Evolutionary conservation across 257 asterid species (phyloP).

Genomic region (Lycium barbarum): DNA sequence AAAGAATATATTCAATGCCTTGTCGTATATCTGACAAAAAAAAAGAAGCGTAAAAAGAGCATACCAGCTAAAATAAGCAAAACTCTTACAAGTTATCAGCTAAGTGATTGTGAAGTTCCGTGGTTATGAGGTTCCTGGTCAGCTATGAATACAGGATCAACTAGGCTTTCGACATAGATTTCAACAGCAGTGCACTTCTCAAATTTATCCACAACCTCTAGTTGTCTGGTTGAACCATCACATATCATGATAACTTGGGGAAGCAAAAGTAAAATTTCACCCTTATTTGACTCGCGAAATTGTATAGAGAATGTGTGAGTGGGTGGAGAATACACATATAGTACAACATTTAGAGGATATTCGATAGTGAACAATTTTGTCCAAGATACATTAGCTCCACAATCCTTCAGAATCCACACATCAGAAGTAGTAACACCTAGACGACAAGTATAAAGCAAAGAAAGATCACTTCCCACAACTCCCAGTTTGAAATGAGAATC

Average conservation of each 20-base stretch:
- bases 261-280: background rate
- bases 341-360: background rate
- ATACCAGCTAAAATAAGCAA: background rate
- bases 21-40: too few species aligned
- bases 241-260: background rate
- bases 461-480: conserved; percentile 14
- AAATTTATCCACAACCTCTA: too few species aligned
- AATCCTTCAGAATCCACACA: background rate
- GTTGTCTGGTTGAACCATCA: background rate
- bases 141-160: background rate
- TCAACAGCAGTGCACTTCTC: too few species aligned
- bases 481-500: background rate
- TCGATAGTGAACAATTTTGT: background rate
- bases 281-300: background rate
- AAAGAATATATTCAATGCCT: background rate
- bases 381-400: background rate
- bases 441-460: too few species aligned
- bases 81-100: background rate
- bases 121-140: background rate
- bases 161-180: background rate
- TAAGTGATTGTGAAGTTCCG: background rate
- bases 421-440: background rate
- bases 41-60: too few species aligned
- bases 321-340: background rate
- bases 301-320: background rate